Conservation (phyloP, 306 rosid genomes). For the Gastrolobium villosum region DNA sequence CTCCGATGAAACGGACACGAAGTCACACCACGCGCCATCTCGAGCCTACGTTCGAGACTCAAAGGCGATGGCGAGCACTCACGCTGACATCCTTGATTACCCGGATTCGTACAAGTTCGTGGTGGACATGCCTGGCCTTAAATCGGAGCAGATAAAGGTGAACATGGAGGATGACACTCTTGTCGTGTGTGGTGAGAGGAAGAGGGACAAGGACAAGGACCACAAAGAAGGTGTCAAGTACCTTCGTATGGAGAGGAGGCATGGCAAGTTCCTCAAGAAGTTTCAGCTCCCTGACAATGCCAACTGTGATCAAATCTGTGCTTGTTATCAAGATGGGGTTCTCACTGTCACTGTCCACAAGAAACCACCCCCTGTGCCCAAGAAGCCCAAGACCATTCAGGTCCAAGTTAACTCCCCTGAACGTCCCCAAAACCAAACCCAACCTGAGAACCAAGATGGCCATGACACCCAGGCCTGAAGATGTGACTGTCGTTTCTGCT, state of each 20-base stretch:
- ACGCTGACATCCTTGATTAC: slow-evolving; percentile 50
- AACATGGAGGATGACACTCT: slow-evolving; percentile 46
- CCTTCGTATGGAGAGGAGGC: slow-evolving; percentile 64
- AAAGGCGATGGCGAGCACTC: slow-evolving; percentile 56
- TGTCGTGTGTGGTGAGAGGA: slow-evolving; percentile 63
- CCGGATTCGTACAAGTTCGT: slow-evolving; percentile 45
- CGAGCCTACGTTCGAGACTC: slow-evolving; percentile 50
- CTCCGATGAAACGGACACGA: slow-evolving; percentile 48
- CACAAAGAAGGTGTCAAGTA: slow-evolving; percentile 43
- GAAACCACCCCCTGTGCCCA: slow-evolving; percentile 62
- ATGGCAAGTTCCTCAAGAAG: slow-evolving; percentile 60
- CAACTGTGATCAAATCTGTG: slow-evolving; percentile 44
- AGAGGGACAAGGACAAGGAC: slow-evolving; percentile 53
- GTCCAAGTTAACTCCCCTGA: slow-evolving; percentile 31
- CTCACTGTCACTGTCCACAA: slow-evolving; percentile 51
- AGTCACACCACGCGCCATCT: slow-evolving; percentile 48
- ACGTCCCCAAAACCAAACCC: background rate
- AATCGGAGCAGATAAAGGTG: slow-evolving; percentile 45
- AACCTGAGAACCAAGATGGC: too few species aligned
- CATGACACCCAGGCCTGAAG: background rate
- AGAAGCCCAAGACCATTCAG: slow-evolving; percentile 51
- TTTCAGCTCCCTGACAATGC: slow-evolving; percentile 61
- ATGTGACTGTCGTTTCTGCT: background rate
- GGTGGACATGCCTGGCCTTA: slow-evolving; percentile 60
- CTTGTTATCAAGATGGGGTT: slow-evolving; percentile 60